phyloP scores from a whole-genome alignment of 441 rosid genomes.

The Capsella rubella region DNA sequence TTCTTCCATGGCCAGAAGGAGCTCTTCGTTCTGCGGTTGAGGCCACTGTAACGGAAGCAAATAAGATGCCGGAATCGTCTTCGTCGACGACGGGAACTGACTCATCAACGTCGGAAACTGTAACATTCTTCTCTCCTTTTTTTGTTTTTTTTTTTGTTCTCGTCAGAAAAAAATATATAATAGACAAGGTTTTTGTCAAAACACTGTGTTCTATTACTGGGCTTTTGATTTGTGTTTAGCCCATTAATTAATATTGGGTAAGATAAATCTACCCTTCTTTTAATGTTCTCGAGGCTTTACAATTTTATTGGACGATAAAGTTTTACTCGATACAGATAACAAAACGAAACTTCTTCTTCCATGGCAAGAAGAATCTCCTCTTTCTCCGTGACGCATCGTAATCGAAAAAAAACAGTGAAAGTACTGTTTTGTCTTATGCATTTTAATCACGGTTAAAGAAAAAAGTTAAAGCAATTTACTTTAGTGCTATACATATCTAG shows the following conservation, averaged over 20 bases:
- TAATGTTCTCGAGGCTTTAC: too few species aligned
- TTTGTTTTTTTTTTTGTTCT: neutral
- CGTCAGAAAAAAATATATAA: neutral
- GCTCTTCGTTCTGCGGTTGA: conserved; percentile 63
- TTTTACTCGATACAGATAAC: too few species aligned
- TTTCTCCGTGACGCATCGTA: too few species aligned
- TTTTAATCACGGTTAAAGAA: neutral
- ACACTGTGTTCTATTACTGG: conserved; percentile 26
- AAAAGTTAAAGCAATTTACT: neutral
- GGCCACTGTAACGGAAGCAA: conserved; percentile 69
- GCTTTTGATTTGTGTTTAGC: neutral
- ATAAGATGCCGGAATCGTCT: conserved; percentile 58
- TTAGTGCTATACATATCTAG: neutral
- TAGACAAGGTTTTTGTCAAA: neutral
- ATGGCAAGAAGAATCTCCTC: too few species aligned
- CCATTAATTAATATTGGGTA: neutral
- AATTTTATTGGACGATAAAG: too few species aligned
- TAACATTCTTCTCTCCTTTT: conserved; percentile 47
- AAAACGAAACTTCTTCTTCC: too few species aligned
- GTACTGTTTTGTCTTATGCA: neutral
- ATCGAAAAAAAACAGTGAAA: neutral
- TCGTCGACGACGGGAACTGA: conserved; percentile 66
- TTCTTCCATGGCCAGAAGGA: conserved; percentile 81
- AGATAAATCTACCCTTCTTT: too few species aligned
- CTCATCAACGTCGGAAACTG: conserved; percentile 79